phyloP scores from a whole-genome alignment of 331 rosid genomes.

The Pyracantha coccinea region DNA sequence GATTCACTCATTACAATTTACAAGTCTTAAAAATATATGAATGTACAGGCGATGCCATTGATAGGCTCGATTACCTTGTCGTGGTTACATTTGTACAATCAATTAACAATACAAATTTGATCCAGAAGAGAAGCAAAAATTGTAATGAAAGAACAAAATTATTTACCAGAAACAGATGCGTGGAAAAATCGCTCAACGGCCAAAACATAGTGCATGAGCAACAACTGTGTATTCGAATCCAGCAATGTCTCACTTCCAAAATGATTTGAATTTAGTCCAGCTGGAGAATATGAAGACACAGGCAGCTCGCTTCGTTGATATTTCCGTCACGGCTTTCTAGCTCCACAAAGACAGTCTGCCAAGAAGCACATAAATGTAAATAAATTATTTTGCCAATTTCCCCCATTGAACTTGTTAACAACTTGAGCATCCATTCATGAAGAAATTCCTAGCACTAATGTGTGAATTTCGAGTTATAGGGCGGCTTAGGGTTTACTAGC shows the following conservation, averaged over 20 bases:
- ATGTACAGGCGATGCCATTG: neutral
- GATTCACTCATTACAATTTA: no score
- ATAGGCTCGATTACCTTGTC: neutral
- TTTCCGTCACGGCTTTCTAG: neutral
- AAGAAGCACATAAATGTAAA: neutral
- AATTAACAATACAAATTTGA: neutral
- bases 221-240: neutral
- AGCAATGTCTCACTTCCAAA: neutral
- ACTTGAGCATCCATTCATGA: neutral
- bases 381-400: no score
- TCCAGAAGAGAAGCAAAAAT: neutral
- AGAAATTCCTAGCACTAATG: neutral
- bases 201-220: neutral
- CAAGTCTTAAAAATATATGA: neutral
- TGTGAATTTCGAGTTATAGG: neutral
- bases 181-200: neutral
- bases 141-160: neutral
- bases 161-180: neutral
- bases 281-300: neutral
- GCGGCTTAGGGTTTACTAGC: neutral
- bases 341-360: neutral
- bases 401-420: no score
- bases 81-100: neutral
- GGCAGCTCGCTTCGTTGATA: neutral
- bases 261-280: neutral